Evolutionary conservation across 352 stramenopile genomes (phyloP).

Genomic region (Globisporangium emineosum): DNA sequence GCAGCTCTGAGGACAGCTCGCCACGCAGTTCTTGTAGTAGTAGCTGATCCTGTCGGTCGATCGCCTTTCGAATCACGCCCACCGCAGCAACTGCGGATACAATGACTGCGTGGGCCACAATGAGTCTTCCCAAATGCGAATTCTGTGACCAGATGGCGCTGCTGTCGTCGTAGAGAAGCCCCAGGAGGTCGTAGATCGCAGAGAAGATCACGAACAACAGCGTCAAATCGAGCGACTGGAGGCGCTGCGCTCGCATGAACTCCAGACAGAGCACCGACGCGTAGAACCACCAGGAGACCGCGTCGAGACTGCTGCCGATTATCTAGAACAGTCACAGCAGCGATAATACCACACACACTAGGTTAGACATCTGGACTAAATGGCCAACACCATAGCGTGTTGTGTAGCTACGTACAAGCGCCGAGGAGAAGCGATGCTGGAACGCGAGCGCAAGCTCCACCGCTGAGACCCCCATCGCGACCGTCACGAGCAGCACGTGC

Average conservation of each 20-base stretch:
- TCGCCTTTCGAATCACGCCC: slow-evolving; percentile 16
- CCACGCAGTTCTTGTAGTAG: not conserved
- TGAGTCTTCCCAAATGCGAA: not conserved
- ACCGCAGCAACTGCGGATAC: slow-evolving; percentile 3
- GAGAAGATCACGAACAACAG: slow-evolving; percentile 19
- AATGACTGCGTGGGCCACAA: not conserved
- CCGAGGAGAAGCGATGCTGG: slow-evolving; percentile 26
- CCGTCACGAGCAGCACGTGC: slow-evolving; percentile 28
- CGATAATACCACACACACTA: not conserved
- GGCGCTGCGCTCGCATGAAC: not conserved
- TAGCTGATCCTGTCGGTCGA: not conserved
- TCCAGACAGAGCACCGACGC: slow-evolving; percentile 17
- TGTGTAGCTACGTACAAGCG: slow-evolving; percentile 24
- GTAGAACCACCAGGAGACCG: slow-evolving; percentile 20
- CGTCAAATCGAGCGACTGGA: not conserved
- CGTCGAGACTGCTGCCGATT: slow-evolving; percentile 15
- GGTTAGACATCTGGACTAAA: not conserved
- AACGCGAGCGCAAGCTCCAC: slow-evolving; percentile 23
- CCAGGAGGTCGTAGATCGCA: slow-evolving; percentile 16
- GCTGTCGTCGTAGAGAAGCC: not conserved
- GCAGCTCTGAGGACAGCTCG: not conserved
- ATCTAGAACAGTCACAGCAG: slow-evolving; percentile 7
- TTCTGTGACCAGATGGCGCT: not conserved
- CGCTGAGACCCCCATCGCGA: slow-evolving; percentile 23
- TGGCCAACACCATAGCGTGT: not conserved